Evolutionary conservation across 2,329 filamentous ascomycete species (phyloP).

Genomic region (Ophiostoma australiae): DNA sequence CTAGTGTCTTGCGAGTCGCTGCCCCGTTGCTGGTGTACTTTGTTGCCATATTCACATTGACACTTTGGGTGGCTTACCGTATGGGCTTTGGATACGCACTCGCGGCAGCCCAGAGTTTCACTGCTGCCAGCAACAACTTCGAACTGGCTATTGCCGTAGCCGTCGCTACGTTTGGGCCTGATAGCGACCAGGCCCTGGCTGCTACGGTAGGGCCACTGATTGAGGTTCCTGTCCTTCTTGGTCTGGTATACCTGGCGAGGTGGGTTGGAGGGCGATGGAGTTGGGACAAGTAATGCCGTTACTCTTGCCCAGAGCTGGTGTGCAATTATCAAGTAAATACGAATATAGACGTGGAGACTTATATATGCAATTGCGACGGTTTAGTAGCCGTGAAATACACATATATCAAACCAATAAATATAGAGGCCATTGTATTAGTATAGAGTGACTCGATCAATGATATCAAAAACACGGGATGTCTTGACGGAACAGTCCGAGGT

Average conservation of each 20-base stretch:
- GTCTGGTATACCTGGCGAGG: constrained; percentile 68
- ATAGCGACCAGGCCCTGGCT: constrained; percentile 75
- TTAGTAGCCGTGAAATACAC: too few species aligned
- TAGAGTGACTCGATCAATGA: not conserved
- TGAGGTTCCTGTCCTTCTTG: constrained; percentile 77
- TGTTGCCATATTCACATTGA: constrained; percentile 64
- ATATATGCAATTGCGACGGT: too few species aligned
- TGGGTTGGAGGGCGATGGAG: constrained; percentile 51
- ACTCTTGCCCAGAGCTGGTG: too few species aligned
- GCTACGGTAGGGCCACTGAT: constrained; percentile 80
- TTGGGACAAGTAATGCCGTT: constrained; percentile 39
- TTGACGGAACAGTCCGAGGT: not conserved
- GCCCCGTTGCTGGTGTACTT: constrained; percentile 83
- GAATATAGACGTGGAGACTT: too few species aligned
- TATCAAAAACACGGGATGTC: not conserved
- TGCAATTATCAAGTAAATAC: too few species aligned
- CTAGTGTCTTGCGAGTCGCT: constrained; percentile 73
- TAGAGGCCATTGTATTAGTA: not conserved
- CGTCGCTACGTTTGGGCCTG: constrained; percentile 70
- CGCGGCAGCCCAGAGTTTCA: constrained; percentile 75
- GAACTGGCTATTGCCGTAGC: constrained; percentile 87
- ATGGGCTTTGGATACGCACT: constrained; percentile 70
- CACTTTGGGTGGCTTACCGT: constrained; percentile 56
- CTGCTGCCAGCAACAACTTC: constrained; percentile 88
- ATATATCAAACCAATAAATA: too few species aligned